These are phyloP conservation scores for Biscogniauxia sp. DNA, from an alignment of 2,329 filamentous ascomycete species.

Conservation along the genomic window DNA sequence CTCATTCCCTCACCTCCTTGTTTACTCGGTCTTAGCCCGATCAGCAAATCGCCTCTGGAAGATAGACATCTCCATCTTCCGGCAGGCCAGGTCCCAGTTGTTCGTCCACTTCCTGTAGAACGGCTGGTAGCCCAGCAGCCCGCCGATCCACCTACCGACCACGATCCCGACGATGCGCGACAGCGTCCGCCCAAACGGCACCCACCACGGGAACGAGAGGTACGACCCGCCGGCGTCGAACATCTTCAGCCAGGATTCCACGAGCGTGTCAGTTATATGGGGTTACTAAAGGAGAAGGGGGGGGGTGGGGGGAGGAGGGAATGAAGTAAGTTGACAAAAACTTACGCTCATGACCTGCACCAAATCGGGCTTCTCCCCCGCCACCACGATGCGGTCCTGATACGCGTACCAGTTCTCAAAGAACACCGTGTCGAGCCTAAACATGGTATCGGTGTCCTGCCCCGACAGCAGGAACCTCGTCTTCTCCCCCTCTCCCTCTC, in stretches of 20 bases:
- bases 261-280: not conserved
- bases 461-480: conserved; percentile 29
- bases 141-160: conserved; percentile 39
- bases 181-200: conserved; percentile 33
- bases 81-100: conserved; percentile 36
- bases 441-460: conserved; percentile 25
- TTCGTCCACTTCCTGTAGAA: conserved; percentile 36
- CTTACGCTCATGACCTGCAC: conserved; percentile 30
- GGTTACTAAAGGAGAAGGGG: no score
- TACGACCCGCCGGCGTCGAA: conserved; percentile 40
- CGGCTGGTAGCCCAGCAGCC: conserved; percentile 38
- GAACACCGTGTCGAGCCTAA: conserved; percentile 32
- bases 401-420: conserved; percentile 37
- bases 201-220: conserved; percentile 35
- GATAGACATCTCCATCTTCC: conserved; percentile 32
- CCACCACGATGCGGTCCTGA: conserved; percentile 30
- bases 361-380: conserved; percentile 24
- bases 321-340: not conserved
- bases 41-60: conserved; percentile 29
- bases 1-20: no score
- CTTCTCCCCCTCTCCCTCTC: conserved; percentile 14
- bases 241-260: conserved; percentile 26
- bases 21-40: conserved; percentile 9
- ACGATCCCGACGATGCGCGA: conserved; percentile 30
- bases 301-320: not conserved